Evolutionary conservation across 805 yeast genomes (phyloP), one percentile per base, ranked within the genome.

Genomic region (Huiozyma naganishii): DNA sequence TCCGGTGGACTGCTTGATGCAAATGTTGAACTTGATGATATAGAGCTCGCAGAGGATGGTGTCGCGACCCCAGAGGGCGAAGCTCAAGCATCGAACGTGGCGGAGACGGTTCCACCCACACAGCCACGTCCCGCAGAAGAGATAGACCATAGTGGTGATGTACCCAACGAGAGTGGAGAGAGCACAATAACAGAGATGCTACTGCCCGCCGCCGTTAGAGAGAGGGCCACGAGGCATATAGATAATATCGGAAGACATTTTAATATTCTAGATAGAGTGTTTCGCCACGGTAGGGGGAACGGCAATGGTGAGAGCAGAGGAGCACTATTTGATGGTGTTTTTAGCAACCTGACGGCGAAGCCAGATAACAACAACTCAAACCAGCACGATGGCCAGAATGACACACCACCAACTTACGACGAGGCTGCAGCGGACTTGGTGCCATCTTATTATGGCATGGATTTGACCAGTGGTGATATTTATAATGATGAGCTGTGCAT

Each of bases 381-480:
- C 7, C 51, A 47, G 7, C 61, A 59, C 6, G 61, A 66, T 5
- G 48, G 46, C 6, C 63, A 61, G n/a, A 62, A 68, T 8, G 89
- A 82, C 47, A 68, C 68, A 30, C 81, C 85, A 17, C 97, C 97
- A 3, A 72, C 95, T 0, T 92, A 92, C 64, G 96, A 86, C 45
- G 97, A 89, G 58, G 97, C 95, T 0, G 86, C 95, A 0, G 83
- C 87, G 3, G 98, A 92, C 59, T 76, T 92, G 11, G 79, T 94
- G 0, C 98, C 98, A 0, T 95, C 95, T 35, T 92, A 92, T 64
- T 92, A 97, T 95, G 98, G 92, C 36, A 72, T 88, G 58, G 76
- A 86, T 5, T 84, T 95, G 5, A 87, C 81, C 7, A 68, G 69
- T 62, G 71, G 69, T 32, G 62, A 57, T 29, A 45, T 62, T 50